Percentiles rank a stretch among this genome's conserved stretches.
These are phyloP conservation scores for Lophium mytilinum DNA, from an alignment of 495 filamentous ascomycete species.

Conservation along the genomic window DNA sequence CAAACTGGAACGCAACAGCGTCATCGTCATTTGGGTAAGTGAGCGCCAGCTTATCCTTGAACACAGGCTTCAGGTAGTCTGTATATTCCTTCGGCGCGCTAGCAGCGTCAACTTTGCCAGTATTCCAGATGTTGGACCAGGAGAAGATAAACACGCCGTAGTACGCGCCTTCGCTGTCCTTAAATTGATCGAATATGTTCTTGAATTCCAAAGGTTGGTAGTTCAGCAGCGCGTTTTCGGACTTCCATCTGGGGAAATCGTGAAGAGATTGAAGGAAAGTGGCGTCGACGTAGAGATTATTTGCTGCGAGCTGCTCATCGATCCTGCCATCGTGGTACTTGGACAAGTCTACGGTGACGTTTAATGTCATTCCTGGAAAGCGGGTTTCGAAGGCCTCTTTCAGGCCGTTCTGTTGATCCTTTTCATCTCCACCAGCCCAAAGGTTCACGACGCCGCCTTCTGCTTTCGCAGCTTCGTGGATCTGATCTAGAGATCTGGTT, in stretches of 20 bases:
- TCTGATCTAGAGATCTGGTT: constrained; percentile 32
- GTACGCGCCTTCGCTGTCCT: constrained; percentile 27
- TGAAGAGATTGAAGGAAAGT: constrained; percentile 34
- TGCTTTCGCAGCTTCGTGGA: constrained; percentile 30
- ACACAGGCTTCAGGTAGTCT: constrained; percentile 30
- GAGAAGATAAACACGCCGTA: constrained; percentile 17
- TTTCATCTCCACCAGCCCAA: constrained; percentile 33
- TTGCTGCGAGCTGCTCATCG: constrained; percentile 28
- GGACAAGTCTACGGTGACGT: constrained; percentile 35
- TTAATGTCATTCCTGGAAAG: constrained; percentile 33
- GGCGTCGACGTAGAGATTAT: constrained; percentile 29
- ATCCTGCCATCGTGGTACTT: constrained; percentile 34
- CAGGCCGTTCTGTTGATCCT: constrained; percentile 23
- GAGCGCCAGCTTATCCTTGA: constrained; percentile 33
- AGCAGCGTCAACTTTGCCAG: constrained; percentile 7
- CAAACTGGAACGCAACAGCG: constrained; percentile 32
- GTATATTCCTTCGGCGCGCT: constrained; percentile 19
- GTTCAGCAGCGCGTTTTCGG: constrained; percentile 28
- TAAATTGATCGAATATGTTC: constrained; percentile 22
- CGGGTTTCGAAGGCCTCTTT: constrained; percentile 26
- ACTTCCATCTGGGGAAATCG: constrained; percentile 35
- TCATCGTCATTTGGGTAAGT: constrained; percentile 39
- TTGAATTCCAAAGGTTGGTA: constrained; percentile 31
- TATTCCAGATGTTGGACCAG: constrained; percentile 27
- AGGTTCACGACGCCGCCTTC: constrained; percentile 31